Conservation (phyloP, 208 protist genomes). For the Crithidia fasciculata region DNA sequence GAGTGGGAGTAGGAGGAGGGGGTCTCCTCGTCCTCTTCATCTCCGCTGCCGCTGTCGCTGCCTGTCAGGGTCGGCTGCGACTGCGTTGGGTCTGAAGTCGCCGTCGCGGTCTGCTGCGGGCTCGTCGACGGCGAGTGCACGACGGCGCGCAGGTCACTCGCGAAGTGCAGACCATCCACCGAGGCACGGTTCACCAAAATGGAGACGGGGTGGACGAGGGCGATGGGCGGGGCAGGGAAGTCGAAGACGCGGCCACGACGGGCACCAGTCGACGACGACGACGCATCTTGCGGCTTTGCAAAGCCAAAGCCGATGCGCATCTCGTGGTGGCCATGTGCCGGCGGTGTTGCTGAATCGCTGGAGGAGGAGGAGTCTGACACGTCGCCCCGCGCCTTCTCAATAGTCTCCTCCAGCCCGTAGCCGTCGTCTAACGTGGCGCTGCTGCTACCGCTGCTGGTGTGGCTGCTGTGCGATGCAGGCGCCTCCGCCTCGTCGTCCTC, state of each 20-base stretch:
- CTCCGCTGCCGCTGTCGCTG: constrained; percentile 10
- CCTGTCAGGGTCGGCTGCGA: constrained; percentile 10
- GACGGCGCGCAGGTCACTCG: constrained; percentile 19
- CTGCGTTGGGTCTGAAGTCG: constrained; percentile 7
- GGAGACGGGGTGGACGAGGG: constrained; percentile 29
- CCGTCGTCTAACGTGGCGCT: constrained; percentile 15
- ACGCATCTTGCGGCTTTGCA: not conserved
- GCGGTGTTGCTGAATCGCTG: not conserved
- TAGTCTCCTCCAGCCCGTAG: constrained; percentile 2
- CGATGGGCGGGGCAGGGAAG: constrained; percentile 26
- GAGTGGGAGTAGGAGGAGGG: constrained; percentile 2
- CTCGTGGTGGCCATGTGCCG: not conserved
- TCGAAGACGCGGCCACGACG: constrained; percentile 15
- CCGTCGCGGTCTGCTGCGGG: constrained; percentile 5
- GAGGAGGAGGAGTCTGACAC: constrained; percentile 9
- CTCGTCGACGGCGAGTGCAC: constrained; percentile 35
- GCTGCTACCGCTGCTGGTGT: constrained; percentile 1
- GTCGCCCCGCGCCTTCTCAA: constrained; percentile 1
- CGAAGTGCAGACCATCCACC: constrained; percentile 1
- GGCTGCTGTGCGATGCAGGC: not conserved
- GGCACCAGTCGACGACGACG: not conserved
- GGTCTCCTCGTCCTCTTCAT: not conserved
- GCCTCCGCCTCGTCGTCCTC: not conserved
- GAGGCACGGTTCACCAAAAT: constrained; percentile 36
- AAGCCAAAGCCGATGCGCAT: constrained; percentile 16